Conservation (phyloP, 768 basidiomycete genomes). For the Termitomyces bulborhizus region DNA sequence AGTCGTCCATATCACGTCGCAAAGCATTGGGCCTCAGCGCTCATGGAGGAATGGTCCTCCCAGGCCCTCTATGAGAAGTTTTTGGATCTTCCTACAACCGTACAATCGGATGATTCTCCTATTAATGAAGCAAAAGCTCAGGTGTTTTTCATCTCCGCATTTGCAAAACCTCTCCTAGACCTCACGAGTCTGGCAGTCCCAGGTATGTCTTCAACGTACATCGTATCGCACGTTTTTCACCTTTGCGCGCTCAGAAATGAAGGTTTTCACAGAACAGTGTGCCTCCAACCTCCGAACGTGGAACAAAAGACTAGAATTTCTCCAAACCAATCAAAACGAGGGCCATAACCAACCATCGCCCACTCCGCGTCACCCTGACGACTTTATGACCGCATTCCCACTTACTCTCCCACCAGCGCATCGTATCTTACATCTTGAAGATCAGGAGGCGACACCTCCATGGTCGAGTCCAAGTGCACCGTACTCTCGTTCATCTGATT, state of each 20-base stretch:
- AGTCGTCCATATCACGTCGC: constrained; percentile 90
- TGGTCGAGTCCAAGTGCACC: constrained; percentile 16
- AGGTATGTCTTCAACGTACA: constrained; percentile 35
- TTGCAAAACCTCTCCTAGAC: constrained; percentile 80
- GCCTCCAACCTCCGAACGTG: constrained; percentile 64
- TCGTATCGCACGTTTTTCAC: neutral
- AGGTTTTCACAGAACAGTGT: constrained; percentile 61
- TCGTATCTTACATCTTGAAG: constrained; percentile 12
- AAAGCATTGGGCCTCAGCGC: constrained; percentile 85
- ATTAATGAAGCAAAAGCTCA: constrained; percentile 74
- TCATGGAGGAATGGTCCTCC: constrained; percentile 86
- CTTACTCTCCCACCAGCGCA: constrained; percentile 24
- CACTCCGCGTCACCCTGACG: constrained; percentile 51
- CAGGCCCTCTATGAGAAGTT: constrained; percentile 85
- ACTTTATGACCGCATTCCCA: constrained; percentile 30
- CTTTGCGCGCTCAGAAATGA: constrained; percentile 47
- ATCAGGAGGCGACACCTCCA: constrained; percentile 13
- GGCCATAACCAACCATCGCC: constrained; percentile 44
- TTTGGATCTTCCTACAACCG: constrained; percentile 65
- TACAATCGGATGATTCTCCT: constrained; percentile 34
- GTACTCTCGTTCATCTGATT: constrained; percentile 20
- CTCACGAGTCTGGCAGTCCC: constrained; percentile 69
- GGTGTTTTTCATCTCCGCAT: constrained; percentile 81
- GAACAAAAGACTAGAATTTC: constrained; percentile 43
- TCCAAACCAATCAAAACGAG: constrained; percentile 24